Percentiles rank a stretch among this genome's conserved stretches.
These are phyloP conservation scores for Trichosanthes cucumerina DNA, from an alignment of 306 rosid genomes.

Conservation along the genomic window DNA sequence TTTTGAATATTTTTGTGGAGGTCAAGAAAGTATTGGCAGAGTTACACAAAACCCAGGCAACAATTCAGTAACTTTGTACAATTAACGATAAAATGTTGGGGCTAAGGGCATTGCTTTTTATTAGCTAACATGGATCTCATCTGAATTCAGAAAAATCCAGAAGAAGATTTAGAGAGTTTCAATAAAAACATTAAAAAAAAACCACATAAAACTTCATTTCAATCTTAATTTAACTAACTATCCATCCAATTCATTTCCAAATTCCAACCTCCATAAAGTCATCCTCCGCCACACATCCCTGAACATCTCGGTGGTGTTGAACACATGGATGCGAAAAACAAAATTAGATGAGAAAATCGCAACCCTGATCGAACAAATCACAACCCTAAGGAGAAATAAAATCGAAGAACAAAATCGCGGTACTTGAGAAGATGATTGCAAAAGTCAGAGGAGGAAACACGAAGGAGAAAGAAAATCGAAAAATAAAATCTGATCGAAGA, in stretches of 20 bases:
- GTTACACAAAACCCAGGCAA: no score
- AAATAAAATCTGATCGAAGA: no score
- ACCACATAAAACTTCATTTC: background rate
- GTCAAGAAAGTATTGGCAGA: no score
- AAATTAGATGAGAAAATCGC: no score
- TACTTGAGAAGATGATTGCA: no score
- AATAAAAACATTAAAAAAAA: background rate
- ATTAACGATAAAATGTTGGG: background rate
- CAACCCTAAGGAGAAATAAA: no score
- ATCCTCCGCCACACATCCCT: slow-evolving; percentile 67
- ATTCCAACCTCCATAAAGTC: slow-evolving; percentile 91
- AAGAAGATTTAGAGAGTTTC: background rate
- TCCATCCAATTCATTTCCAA: slow-evolving; percentile 22
- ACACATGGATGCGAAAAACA: no score
- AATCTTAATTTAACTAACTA: background rate
- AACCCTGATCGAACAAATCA: no score
- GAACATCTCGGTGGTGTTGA: slow-evolving; percentile 79
- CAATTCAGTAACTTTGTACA: background rate
- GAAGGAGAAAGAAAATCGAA: no score
- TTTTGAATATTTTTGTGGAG: no score
- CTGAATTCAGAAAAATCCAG: background rate
- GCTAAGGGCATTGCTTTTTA: background rate
- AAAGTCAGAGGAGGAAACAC: no score
- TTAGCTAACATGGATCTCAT: background rate
- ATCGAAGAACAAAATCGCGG: no score